A percentile compares a stretch with the other conserved stretches of the same genome.
phyloP scores from a whole-genome alignment of 495 filamentous ascomycete species.

The Wilcoxina mikolae region DNA sequence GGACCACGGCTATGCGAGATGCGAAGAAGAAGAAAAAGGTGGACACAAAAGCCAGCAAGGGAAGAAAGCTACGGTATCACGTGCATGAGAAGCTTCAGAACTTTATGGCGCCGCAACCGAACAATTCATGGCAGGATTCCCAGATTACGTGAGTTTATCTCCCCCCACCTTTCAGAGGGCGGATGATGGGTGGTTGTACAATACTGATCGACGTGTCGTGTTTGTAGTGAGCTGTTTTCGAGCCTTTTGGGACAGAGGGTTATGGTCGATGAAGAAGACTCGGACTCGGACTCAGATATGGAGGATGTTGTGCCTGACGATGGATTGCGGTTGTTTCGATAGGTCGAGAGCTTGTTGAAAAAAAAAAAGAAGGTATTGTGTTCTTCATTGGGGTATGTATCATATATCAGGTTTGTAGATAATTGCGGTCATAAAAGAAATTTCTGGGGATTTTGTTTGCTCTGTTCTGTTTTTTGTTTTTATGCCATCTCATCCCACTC shows the following conservation, averaged over 20 bases:
- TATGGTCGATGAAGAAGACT: constrained; percentile 53
- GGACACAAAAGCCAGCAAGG: constrained; percentile 90
- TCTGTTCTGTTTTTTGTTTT: too few species aligned
- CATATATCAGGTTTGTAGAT: too few species aligned
- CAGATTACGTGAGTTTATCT: constrained; percentile 45
- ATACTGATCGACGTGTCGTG: too few species aligned
- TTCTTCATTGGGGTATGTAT: too few species aligned
- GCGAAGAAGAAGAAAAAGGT: constrained; percentile 75
- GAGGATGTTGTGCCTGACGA: not conserved
- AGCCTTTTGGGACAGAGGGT: constrained; percentile 72
- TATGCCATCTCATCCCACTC: too few species aligned
- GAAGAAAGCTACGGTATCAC: constrained; percentile 78
- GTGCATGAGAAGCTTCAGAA: constrained; percentile 96
- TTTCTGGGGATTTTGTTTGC: too few species aligned
- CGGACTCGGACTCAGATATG: constrained; percentile 36
- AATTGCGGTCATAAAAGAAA: too few species aligned
- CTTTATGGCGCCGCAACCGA: constrained; percentile 70
- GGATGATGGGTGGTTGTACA: not conserved
- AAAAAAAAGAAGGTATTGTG: too few species aligned
- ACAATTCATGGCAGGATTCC: constrained; percentile 22
- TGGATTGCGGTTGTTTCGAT: not conserved
- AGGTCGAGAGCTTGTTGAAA: too few species aligned
- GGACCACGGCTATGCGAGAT: constrained; percentile 53
- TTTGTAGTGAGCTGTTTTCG: constrained; percentile 55
- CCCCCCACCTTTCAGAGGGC: not conserved